Evolutionary conservation across 2,329 filamentous ascomycete genomes (phyloP), one percentile per base, ranked within the genome.

Genomic region (Penicillium sp.): DNA sequence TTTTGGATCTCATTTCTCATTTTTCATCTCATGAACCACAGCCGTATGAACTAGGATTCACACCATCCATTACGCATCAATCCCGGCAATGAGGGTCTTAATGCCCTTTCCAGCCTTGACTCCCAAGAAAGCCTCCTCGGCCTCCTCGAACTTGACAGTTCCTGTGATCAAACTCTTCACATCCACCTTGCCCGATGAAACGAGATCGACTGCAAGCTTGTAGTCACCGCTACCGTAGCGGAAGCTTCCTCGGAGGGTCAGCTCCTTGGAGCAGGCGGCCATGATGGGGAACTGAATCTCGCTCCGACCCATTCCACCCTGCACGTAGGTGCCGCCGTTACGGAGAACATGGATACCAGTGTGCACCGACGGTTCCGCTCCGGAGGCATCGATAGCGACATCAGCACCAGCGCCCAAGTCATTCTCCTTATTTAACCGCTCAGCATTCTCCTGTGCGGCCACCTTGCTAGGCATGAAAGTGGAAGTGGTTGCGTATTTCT

Each of bases 241-340:
- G 83, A 98, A 98, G 61, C 88, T 93, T 23, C 93, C 93, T 71
- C 89, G 90, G 47, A 90, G 83, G 11, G 88, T 96, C 51, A 96
- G 81, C 80, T 98, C 93, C 80, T 97, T 97, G 50, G 88, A 83
- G 74, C 92, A 96, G 71, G 96, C 82, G 5, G 90, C 89, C 85
- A 93, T 90, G 73, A 98, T 96, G 51, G 93, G 93, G 80, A 97
- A 96, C 9, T 78, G 90, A 74, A 97, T 93, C 69, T 96, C 91
- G 39, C 86, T 76, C 72, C 89, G 90, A 70, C 93, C 93, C 92
- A 97, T 96, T 54, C 93, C 93, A 58, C 88, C 91, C 78, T 96
- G 92, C 9, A 96, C 88, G 68, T 91, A 93, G 16, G 84, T 88
- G 31, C 91, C 91, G 55, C 91, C 91, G 47, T 81, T 81, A 62